Base-by-base conservation (phyloP, 805 yeast genomes). In the Barnettozyma pratensis region DNA sequence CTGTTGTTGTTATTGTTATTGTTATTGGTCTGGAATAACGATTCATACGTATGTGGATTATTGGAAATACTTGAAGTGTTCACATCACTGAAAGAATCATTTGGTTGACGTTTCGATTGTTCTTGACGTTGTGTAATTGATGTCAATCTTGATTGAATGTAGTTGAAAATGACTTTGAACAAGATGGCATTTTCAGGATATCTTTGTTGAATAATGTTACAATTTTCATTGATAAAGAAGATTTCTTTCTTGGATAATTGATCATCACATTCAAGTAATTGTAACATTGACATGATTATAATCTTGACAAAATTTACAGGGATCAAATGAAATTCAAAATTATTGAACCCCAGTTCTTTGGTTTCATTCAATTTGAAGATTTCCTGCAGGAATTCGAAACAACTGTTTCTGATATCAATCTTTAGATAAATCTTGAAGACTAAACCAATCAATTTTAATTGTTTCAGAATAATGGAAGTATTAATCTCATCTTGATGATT, bases 401-500 rank as follows among this genome's bases (percentile, higher is more conserved):
- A 59, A 1, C 56, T 27, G n/a, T 11, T 27, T 31, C 31, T 39
- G 51, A 53, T 46, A 41, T 47, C 51, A 46, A 41, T 52, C 50
- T 46, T 54, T 43, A 42, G 47, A 41, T 41, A 49, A 30, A 61
- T 63, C 37, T 50, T 53, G 45, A 51, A 51, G 4, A 49, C 45
- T 4, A 53, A 31, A 3, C 48, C 47, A 30, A 49, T 42, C 8
- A 51, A 35, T n/a, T 47, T 47, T 12, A 47, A 11, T 27, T 47
- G 50, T 32, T 47, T 43, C 11, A 43, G 39, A 12, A 47, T 44
- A 12, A 44, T 44, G 9, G 50, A 43, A 6, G 37, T 19, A 12
- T n/a, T 65, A 46, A 29, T 54, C 14, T 42, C 44, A 29, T 36
- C 59, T 3, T 67, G 60, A 41, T 71, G 57, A 6, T 47, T 73